Evolutionary conservation across 2,329 filamentous ascomycete species (phyloP).

Genomic region (Cryphonectria parasitica): DNA sequence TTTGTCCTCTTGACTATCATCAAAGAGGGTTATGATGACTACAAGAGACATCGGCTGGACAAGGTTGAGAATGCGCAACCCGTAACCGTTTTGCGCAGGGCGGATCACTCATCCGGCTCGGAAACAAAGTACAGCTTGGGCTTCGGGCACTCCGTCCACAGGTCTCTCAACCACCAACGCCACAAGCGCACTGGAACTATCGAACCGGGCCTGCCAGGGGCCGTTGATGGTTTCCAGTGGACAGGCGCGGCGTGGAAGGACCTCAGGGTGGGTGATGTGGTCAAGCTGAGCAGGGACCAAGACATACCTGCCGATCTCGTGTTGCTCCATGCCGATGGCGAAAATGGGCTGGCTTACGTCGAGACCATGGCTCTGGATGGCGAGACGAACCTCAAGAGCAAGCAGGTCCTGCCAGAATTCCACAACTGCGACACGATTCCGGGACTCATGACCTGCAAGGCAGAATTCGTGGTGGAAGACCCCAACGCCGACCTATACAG

Average conservation of each 20-base stretch:
- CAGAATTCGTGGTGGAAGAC: conserved; percentile 73
- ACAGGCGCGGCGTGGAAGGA: conserved; percentile 48
- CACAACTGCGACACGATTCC: conserved; percentile 60
- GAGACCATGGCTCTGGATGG: conserved; percentile 86
- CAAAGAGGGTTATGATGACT: conserved; percentile 89
- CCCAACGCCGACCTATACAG: conserved; percentile 78
- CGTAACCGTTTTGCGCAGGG: conserved; percentile 49
- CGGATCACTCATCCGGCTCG: conserved; percentile 55
- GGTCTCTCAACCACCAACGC: background rate
- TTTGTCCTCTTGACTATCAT: conserved; percentile 80
- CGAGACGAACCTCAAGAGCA: conserved; percentile 81
- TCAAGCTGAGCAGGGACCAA: conserved; percentile 68
- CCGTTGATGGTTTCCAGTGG: conserved; percentile 52
- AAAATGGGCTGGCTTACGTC: conserved; percentile 79
- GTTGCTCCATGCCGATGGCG: conserved; percentile 75
- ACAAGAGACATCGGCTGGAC: conserved; percentile 77
- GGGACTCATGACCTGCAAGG: conserved; percentile 57
- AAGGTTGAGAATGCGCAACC: conserved; percentile 73
- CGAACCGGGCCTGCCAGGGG: background rate
- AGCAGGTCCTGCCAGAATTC: conserved; percentile 66
- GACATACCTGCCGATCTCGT: conserved; percentile 82
- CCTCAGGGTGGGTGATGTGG: conserved; percentile 54
- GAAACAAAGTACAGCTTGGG: conserved; percentile 49
- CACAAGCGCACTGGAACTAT: background rate
- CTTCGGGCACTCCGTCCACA: background rate